These are phyloP conservation scores for Globisporangium perplexum DNA, from an alignment of 352 stramenopile species.

Conservation along the genomic window DNA sequence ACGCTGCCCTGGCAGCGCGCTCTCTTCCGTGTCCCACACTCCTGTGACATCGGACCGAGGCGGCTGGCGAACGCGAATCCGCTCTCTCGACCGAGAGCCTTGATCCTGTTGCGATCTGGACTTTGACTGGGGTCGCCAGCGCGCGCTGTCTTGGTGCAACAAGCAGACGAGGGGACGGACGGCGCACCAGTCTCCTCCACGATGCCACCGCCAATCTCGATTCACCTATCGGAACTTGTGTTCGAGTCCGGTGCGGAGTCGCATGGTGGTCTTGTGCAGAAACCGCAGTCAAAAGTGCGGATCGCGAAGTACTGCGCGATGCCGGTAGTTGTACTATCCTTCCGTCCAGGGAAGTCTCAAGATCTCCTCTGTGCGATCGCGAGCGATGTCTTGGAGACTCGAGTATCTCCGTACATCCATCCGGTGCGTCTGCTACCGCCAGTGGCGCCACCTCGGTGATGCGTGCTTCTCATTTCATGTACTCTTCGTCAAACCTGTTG, in stretches of 20 bases:
- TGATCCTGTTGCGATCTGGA: too few relatives aligned
- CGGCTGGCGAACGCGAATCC: too few relatives aligned
- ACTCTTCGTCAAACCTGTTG: too few relatives aligned
- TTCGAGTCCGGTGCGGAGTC: constrained; percentile 6
- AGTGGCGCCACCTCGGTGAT: neutral
- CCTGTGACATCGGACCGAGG: too few relatives aligned
- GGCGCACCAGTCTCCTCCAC: too few relatives aligned
- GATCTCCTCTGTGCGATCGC: constrained; percentile 30
- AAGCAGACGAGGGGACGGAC: too few relatives aligned
- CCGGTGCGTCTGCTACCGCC: constrained; percentile 19
- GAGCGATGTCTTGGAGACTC: constrained; percentile 21
- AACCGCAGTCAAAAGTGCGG: constrained; percentile 27
- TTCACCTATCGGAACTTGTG: constrained; percentile 11
- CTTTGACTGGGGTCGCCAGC: too few relatives aligned
- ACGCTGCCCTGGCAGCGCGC: too few relatives aligned
- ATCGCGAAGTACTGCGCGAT: constrained; percentile 19
- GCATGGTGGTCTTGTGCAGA: neutral
- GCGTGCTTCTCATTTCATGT: neutral
- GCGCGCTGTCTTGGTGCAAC: too few relatives aligned
- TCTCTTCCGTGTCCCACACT: too few relatives aligned
- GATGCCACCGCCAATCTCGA: neutral
- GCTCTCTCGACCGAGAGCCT: too few relatives aligned
- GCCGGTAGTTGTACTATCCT: constrained; percentile 27
- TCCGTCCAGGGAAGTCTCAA: constrained; percentile 26
- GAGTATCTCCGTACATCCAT: constrained; percentile 25